Evolutionary conservation across 2,329 filamentous ascomycete genomes (phyloP).

Genomic region (Scytalidium sp.): DNA sequence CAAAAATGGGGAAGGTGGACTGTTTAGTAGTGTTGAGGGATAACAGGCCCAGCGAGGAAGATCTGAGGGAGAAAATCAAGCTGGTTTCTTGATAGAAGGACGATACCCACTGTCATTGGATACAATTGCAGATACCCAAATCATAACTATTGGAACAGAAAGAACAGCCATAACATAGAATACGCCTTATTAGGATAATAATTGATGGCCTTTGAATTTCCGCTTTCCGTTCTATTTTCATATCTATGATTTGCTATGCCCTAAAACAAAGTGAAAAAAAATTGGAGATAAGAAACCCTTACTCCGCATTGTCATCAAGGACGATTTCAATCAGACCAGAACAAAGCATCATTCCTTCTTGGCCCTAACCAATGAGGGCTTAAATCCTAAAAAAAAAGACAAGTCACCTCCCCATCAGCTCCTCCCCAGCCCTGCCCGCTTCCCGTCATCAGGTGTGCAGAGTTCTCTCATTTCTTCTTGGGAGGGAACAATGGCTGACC

Average conservation of each 20-base stretch:
- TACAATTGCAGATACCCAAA: neutral
- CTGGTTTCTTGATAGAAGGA: constrained; percentile 10
- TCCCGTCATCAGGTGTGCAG: neutral
- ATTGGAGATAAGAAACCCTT: neutral
- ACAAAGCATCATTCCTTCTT: too few relatives aligned
- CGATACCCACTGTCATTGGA: neutral
- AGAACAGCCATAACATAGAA: neutral
- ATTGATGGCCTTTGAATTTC: neutral
- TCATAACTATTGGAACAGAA: neutral
- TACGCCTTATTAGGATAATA: neutral
- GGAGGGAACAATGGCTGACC: constrained; percentile 76
- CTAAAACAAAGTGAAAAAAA: neutral
- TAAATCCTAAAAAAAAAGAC: neutral
- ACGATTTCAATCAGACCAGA: too few relatives aligned
- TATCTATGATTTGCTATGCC: neutral
- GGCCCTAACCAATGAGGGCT: too few relatives aligned
- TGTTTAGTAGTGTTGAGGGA: constrained; percentile 41
- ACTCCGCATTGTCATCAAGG: neutral
- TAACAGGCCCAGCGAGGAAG: constrained; percentile 19
- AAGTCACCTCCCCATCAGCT: neutral
- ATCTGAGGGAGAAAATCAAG: constrained; percentile 22
- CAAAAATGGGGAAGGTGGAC: constrained; percentile 40
- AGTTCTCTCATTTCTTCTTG: constrained; percentile 59
- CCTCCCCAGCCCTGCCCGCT: neutral
- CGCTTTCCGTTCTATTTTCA: neutral